Evolutionary conservation across 441 rosid genomes (phyloP).

Genomic region (Croton laevigatus): DNA sequence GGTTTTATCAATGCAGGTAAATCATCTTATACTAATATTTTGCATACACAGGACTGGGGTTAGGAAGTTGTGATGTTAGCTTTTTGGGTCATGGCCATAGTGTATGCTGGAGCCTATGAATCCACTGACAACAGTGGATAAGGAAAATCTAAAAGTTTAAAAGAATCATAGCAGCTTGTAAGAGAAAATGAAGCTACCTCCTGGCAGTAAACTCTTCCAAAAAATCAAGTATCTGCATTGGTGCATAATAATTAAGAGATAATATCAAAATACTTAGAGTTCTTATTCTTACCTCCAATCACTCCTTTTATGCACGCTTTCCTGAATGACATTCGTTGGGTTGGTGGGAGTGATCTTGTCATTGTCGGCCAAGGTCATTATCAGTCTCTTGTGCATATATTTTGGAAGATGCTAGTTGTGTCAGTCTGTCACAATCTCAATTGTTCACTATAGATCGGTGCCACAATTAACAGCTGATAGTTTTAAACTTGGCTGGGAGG

Average conservation of each 20-base stretch:
- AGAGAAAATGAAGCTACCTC: neutral
- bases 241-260: neutral
- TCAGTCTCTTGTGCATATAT: too few species aligned
- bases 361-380: too few species aligned
- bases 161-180: neutral
- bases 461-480: too few species aligned
- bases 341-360: too few species aligned
- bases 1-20: slow-evolving; percentile 81
- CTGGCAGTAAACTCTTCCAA: neutral
- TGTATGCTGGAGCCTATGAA: neutral
- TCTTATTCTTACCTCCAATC: neutral
- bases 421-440: too few species aligned
- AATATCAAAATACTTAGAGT: neutral
- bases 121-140: too few species aligned
- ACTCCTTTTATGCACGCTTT: neutral
- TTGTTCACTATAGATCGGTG: too few species aligned
- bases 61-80: neutral
- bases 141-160: neutral
- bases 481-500: neutral
- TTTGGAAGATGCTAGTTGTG: too few species aligned
- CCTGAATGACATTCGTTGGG: neutral
- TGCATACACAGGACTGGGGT: neutral
- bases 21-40: neutral
- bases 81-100: neutral
- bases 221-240: neutral